Percentiles rank a stretch among this genome's conserved stretches.
Evolutionary conservation across 108 stramenopile species (phyloP).

Genomic region (Phaeodactylum tricornutum): DNA sequence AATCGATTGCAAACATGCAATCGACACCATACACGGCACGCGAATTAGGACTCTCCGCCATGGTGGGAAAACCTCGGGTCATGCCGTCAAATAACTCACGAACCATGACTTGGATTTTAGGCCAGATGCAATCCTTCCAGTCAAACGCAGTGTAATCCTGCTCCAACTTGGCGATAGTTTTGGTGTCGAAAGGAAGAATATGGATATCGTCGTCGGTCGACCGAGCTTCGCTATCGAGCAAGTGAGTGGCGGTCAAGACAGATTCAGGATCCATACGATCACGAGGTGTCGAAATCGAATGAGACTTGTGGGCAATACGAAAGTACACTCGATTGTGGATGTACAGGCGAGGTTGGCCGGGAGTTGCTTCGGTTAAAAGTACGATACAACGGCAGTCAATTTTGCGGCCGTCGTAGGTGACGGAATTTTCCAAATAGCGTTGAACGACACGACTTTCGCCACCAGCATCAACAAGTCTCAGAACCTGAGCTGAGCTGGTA

Average conservation of each 20-base stretch:
- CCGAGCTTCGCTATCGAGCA: neutral
- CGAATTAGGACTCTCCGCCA: neutral
- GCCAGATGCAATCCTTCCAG: conserved; percentile 1
- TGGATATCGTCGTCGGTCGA: neutral
- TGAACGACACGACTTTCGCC: conserved; percentile 6
- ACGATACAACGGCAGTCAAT: conserved; percentile 12
- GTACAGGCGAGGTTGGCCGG: neutral
- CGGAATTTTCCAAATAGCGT: conserved; percentile 8
- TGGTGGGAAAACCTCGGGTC: conserved; percentile 1
- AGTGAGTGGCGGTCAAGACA: conserved; percentile 8
- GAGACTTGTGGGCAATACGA: conserved; percentile 6
- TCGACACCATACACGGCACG: conserved; percentile 11
- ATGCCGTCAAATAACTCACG: conserved; percentile 8
- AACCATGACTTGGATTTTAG: conserved; percentile 4
- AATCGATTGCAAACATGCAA: conserved; percentile 7
- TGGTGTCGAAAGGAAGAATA: conserved; percentile 3
- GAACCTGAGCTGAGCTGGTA: conserved; percentile 2
- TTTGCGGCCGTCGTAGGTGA: conserved; percentile 7
- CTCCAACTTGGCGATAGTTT: conserved; percentile 8
- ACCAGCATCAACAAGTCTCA: conserved; percentile 7
- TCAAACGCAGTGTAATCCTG: conserved; percentile 5
- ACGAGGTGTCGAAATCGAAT: neutral
- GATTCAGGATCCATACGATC: conserved; percentile 1
- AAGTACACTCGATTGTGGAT: conserved; percentile 13
- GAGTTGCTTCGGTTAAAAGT: neutral